Base-by-base conservation (phyloP, 345 rosid genomes). In the Citrus hindsii region DNA sequence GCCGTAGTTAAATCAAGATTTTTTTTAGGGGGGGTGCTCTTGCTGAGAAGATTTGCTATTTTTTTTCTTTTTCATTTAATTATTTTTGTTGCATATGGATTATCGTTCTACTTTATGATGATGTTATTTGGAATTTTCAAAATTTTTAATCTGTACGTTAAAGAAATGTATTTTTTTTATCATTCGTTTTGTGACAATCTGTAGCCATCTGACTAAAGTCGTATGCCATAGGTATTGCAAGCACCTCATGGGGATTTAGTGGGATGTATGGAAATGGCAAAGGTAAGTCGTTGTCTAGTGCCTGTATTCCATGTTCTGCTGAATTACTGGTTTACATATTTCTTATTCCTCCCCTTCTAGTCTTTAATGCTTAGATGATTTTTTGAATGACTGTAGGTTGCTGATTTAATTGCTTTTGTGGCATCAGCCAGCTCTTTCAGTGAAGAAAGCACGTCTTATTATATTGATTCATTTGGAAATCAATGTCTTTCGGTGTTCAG, bases 341-440 rank as follows among this genome's bases (percentile, higher is more conserved):
- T 4, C 10, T 58, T 40, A 21, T 16, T 7, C 14, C 77, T 14
- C 27, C 14, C 40, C n/a, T 38, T 38, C 58, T 27, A 7, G 42
- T 46, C 30, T 63, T 46, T 63, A 63, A 63, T 16, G 51, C 42
- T 75, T 8, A 14, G 27, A 74, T 63, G 38, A 2, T 46, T 62
- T 46, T 63, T 46, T 37, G 51, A 63, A 63, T 73, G 71, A 76
- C 71, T 65, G 68, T 79, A 95, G 99, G 97, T 90, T 83, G 97
- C 98, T 69, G 99, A 96, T 91, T 90, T 94, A 80, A 86, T 96
- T 77, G 97, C 95, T 80, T 96, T 96, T 85, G 99, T 94, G 83
- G 95, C 90, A 76, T 94, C 97, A 75, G 92, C 89, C 22, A 88
- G 78, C 74, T 80, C 92, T 22, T 85, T 75, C 19, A 84, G 80